phyloP scores from a whole-genome alignment of 768 basidiomycete species.

The Pulveroboletus sp. region DNA sequence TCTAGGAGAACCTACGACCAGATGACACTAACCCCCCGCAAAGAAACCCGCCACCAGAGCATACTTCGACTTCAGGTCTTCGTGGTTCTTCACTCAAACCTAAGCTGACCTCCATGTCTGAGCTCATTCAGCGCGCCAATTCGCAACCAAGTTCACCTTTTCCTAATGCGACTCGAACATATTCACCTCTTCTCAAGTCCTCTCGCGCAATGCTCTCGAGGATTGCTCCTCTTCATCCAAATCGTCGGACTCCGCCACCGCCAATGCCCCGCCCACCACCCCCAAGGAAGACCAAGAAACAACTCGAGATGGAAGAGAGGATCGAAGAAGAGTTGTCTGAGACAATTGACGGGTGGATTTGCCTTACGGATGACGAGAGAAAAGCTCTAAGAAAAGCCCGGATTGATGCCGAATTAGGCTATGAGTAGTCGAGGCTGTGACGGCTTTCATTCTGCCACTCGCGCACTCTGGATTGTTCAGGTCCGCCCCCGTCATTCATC shows the following conservation, averaged over 20 bases:
- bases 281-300: constrained; percentile 76
- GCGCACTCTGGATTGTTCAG: background rate
- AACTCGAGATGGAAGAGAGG: constrained; percentile 67
- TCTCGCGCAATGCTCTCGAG: constrained; percentile 56
- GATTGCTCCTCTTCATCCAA: constrained; percentile 75
- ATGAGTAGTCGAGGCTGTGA: constrained; percentile 33
- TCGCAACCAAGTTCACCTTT: constrained; percentile 60
- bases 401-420: constrained; percentile 58
- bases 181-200: constrained; percentile 64
- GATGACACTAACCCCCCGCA: constrained; percentile 1
- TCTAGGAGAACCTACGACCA: constrained; percentile 13
- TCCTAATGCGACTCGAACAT: constrained; percentile 29
- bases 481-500: background rate
- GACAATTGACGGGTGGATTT: constrained; percentile 60
- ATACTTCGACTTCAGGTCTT: constrained; percentile 5
- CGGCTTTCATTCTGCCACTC: background rate
- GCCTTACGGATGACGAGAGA: constrained; percentile 38
- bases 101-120: constrained; percentile 62
- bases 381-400: constrained; percentile 54
- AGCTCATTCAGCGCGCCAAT: constrained; percentile 69
- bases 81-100: constrained; percentile 45
- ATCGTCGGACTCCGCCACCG: constrained; percentile 68
- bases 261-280: constrained; percentile 66
- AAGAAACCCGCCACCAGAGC: constrained; percentile 4
- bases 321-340: constrained; percentile 80